These are phyloP conservation scores for Sporothrix inflata DNA, from an alignment of 2,329 filamentous ascomycete species.

Conservation along the genomic window DNA sequence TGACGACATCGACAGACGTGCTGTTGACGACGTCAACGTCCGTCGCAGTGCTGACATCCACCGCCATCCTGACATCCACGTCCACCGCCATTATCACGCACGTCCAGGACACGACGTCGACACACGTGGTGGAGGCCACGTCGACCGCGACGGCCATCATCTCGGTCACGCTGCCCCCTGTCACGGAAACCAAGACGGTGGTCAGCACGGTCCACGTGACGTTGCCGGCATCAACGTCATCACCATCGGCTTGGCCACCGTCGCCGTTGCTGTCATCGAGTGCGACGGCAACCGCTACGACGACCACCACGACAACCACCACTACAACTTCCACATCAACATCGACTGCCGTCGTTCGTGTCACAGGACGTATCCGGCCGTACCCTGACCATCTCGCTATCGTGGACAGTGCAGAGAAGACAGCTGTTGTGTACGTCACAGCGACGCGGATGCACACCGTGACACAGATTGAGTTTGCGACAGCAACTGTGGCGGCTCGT, in stretches of 20 bases:
- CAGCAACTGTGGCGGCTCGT: neutral
- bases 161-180: neutral
- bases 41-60: neutral
- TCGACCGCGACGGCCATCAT: neutral
- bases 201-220: constrained; percentile 14
- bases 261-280: neutral
- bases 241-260: neutral
- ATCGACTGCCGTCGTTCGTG: neutral
- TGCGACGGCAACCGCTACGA: neutral
- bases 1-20: neutral
- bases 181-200: neutral
- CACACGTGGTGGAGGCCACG: neutral
- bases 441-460: constrained; percentile 14
- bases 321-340: neutral
- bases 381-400: neutral
- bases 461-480: neutral
- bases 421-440: constrained; percentile 2
- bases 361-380: neutral
- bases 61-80: neutral
- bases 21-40: neutral
- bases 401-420: neutral
- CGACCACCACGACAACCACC: neutral
- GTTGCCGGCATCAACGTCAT: neutral
- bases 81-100: neutral
- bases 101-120: constrained; percentile 16